phyloP scores from a whole-genome alignment of 352 stramenopile genomes.

The Pythium grandisporangium region DNA sequence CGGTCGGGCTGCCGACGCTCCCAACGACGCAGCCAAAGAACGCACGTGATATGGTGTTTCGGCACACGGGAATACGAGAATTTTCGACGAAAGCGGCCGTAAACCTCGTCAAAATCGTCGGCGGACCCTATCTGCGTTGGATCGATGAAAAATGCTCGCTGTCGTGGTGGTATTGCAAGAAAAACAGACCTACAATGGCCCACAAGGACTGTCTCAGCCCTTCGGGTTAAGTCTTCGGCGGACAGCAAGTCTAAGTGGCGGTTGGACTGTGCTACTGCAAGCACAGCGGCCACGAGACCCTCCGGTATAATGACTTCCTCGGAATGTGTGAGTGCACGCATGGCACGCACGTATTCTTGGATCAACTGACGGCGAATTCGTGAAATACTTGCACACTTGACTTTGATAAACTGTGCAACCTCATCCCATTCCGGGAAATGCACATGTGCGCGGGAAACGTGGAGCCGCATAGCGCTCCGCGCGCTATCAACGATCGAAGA shows the following conservation, averaged over 20 bases:
- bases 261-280: constrained; percentile 29
- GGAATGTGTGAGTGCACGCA: constrained; percentile 25
- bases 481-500: constrained; percentile 12
- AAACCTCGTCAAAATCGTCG: too few relatives aligned
- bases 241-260: constrained; percentile 20
- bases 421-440: constrained; percentile 32
- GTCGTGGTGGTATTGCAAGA: constrained; percentile 3
- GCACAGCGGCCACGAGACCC: constrained; percentile 29
- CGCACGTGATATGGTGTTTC: too few relatives aligned
- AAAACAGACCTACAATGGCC: constrained; percentile 8
- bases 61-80: too few relatives aligned
- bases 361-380: constrained; percentile 28
- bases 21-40: too few relatives aligned
- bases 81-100: too few relatives aligned
- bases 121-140: constrained; percentile 7
- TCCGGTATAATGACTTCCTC: constrained; percentile 30
- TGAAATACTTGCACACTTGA: constrained; percentile 20
- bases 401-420: constrained; percentile 24
- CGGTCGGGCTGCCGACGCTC: too few relatives aligned
- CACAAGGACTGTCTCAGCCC: constrained; percentile 24
- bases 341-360: constrained; percentile 31
- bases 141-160: constrained; percentile 22
- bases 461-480: constrained; percentile 34
- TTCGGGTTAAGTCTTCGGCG: constrained; percentile 19
- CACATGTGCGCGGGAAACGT: constrained; percentile 28